Base-by-base conservation (phyloP, 2,329 filamentous ascomycete species). In the Myotisia sp. region DNA sequence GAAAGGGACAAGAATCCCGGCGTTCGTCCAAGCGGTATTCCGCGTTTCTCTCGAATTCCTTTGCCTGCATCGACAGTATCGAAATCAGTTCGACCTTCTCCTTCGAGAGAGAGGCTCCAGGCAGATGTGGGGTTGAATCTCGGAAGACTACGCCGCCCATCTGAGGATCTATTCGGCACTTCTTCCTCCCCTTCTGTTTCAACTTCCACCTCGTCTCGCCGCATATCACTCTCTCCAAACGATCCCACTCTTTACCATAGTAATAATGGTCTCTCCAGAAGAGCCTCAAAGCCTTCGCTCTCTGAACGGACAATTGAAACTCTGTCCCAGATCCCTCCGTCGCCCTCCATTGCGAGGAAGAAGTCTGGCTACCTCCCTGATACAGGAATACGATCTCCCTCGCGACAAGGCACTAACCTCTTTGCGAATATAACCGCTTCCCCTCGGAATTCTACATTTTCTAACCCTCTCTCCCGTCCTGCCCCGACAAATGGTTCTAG, bases 241-340 rank as follows among this genome's bases (percentile, higher is more conserved):
- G 19, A 4, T 21, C 9, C 10, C 29, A 32, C 9, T 24, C 20
- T 14, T 5, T 32, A 38, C 9, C 30, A 24, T 17, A 31, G 33
- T 12, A 18, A 30, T 18, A 24, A 12, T 20, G 28, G 22, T 12
- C 32, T 23, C 26, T 19, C 26, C 10, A 20, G 10, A 7, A 37
- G 20, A 26, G 38, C 37, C 20, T 36, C 39, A 18, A 48, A 49
- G 4, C 48, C 55, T 10, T 59, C 56, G 4, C 41, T 40, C 10
- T 40, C 38, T 12, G 86, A 94, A 47, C 68, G 87, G 38, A 92
- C 86, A 0, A 76, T 92, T 26, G 83, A 92, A 53, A 92, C 83
- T 0, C 62, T 94, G 4, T 70, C 84, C 3, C 71, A 75, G 29
- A 63, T 93, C 19, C 81, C 85, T 0, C 74, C 81, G 0, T 90